These are phyloP conservation scores for Cardamine chenopodiifolia DNA, from an alignment of 345 rosid species.

Conservation along the genomic window DNA sequence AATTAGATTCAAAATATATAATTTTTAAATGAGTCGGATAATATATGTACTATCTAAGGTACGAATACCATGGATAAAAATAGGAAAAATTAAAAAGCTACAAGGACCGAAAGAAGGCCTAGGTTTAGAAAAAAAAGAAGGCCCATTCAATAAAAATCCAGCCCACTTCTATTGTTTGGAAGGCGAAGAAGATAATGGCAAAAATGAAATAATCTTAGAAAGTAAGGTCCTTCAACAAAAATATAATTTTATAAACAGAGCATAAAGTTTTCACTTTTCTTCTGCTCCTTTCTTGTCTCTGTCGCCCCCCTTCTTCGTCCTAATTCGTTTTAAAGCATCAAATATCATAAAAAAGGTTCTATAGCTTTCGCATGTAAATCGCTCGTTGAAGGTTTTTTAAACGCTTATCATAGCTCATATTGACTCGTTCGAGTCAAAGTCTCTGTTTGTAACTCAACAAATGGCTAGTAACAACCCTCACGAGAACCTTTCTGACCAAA, in stretches of 20 bases:
- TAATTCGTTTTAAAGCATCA: slow-evolving; percentile 41
- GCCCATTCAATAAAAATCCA: slow-evolving; percentile 1
- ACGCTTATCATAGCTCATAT: slow-evolving; percentile 36
- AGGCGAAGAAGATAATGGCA: slow-evolving; percentile 33
- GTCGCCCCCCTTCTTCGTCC: slow-evolving; percentile 37
- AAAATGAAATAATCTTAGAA: slow-evolving; percentile 35
- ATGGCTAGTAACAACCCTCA: slow-evolving; percentile 83
- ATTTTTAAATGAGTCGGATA: too few relatives aligned
- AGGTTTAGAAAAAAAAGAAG: neutral
- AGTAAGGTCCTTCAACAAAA: slow-evolving; percentile 28
- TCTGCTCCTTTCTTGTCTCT: slow-evolving; percentile 43
- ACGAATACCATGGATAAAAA: too few relatives aligned
- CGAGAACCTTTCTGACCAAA: slow-evolving; percentile 45
- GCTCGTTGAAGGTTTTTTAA: slow-evolving; percentile 32
- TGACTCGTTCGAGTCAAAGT: slow-evolving; percentile 36
- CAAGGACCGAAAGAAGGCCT: neutral
- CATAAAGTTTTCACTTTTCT: slow-evolving; percentile 43
- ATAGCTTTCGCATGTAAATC: slow-evolving; percentile 48
- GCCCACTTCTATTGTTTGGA: neutral
- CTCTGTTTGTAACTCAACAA: slow-evolving; percentile 26
- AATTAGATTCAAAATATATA: too few relatives aligned
- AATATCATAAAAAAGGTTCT: neutral
- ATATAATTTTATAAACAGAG: slow-evolving; percentile 36
- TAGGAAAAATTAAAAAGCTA: too few relatives aligned
- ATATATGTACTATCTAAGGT: too few relatives aligned